These are phyloP conservation scores for Heritiera littoralis DNA, from an alignment of 345 rosid species.

Conservation along the genomic window DNA sequence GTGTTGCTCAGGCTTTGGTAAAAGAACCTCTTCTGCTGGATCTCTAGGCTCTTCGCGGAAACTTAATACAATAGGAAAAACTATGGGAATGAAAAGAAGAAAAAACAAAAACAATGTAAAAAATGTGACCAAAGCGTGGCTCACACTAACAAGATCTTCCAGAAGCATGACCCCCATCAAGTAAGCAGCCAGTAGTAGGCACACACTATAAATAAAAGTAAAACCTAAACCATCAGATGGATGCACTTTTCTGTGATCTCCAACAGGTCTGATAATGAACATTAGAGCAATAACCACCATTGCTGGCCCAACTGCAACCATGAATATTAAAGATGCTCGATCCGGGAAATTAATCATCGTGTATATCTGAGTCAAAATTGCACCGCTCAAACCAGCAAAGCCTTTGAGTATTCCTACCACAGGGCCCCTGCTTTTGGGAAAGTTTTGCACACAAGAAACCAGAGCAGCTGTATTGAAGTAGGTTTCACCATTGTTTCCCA, in stretches of 20 bases:
- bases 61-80: slow-evolving; percentile 60
- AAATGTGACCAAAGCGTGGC: slow-evolving; percentile 40
- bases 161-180: slow-evolving; percentile 90
- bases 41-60: slow-evolving; percentile 44
- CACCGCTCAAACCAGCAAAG: slow-evolving; percentile 94
- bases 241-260: slow-evolving; percentile 85
- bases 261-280: slow-evolving; percentile 90
- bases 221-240: slow-evolving; percentile 67
- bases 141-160: slow-evolving; percentile 70
- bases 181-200: slow-evolving; percentile 82
- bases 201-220: slow-evolving; percentile 67
- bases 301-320: slow-evolving; percentile 95
- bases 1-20: slow-evolving; percentile 44
- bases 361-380: slow-evolving; percentile 87
- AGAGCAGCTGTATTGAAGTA: slow-evolving; percentile 92
- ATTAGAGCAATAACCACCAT: slow-evolving; percentile 70
- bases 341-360: slow-evolving; percentile 72
- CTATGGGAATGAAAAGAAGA: slow-evolving; percentile 68
- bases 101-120: slow-evolving; percentile 63
- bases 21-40: slow-evolving; percentile 60
- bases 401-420: slow-evolving; percentile 98
- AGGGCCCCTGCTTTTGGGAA: slow-evolving; percentile 96
- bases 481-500: slow-evolving; percentile 94
- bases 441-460: slow-evolving; percentile 95
- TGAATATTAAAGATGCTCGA: slow-evolving; percentile 82